Conservation (phyloP, 2,329 filamentous ascomycete genomes). For the Penicillium sp. region DNA sequence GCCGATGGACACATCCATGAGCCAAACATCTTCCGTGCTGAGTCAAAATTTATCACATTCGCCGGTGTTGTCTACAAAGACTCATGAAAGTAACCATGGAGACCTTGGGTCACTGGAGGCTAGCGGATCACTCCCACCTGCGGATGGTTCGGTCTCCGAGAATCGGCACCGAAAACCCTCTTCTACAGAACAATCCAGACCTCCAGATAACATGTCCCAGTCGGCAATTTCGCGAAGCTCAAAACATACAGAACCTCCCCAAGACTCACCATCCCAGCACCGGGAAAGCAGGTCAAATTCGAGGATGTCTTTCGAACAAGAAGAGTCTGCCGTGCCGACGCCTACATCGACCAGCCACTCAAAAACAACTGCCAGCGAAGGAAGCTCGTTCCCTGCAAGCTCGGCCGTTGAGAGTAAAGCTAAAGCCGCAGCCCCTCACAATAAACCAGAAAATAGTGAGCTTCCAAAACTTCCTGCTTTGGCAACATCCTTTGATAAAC, state of each 20-base stretch:
- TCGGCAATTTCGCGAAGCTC: conserved; percentile 20
- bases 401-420: conserved; percentile 29
- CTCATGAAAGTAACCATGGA: conserved; percentile 29
- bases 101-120: conserved; percentile 18
- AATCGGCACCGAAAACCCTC: conserved; percentile 22
- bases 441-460: conserved; percentile 28
- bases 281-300: conserved; percentile 37
- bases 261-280: conserved; percentile 18
- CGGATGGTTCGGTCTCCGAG: conserved; percentile 20
- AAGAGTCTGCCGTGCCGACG: conserved; percentile 27
- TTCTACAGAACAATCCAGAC: conserved; percentile 26
- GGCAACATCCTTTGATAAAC: conserved; percentile 31
- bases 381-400: conserved; percentile 26
- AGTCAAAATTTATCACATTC: conserved; percentile 33
- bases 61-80: conserved; percentile 33
- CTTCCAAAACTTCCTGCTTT: conserved; percentile 25
- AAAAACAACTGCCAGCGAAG: conserved; percentile 28
- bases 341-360: conserved; percentile 31
- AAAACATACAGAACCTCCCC: conserved; percentile 27
- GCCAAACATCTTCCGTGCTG: conserved; percentile 32
- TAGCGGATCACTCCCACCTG: conserved; percentile 20
- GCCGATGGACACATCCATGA: conserved; percentile 27
- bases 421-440: conserved; percentile 28
- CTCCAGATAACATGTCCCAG: conserved; percentile 30
- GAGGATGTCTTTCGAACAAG: conserved; percentile 28